Base-by-base conservation (phyloP, 2,329 filamentous ascomycete species). In the Trichophyton benhamiae region DNA sequence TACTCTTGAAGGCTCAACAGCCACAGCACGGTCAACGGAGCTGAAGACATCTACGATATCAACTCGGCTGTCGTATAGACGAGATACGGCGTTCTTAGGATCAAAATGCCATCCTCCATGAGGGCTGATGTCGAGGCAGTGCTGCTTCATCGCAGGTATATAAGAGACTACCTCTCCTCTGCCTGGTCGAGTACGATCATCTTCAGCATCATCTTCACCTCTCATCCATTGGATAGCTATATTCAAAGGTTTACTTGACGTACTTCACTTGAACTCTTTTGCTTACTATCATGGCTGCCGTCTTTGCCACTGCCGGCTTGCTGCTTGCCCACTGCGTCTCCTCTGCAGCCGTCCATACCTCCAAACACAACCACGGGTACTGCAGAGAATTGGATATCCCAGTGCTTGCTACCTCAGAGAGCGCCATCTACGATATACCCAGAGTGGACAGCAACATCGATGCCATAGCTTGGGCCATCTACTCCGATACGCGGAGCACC, bases 311-410 rank as follows among this genome's bases (percentile, higher is more conserved):
- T n/a, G 44, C 3, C 33, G 33, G 22, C 20, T 11, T 57, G 30
- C 59, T 60, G 9, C 49, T 60, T 17, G 8, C 27, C 4, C 30
- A 59, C 8, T 61, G 46, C n/a, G 60, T 41, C 9, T 17, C 36
- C 17, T 25, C 55, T 17, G 46, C 49, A 7, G 41, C 33, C 17
- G 52, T 64, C 57, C 7, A 41, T 38, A 20, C 38, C 33, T 60
- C 62, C 27, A 55, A 22, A n/a, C 61, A 52, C 13, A 33, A 61
- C 57, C 7, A 63, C 48, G 64, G 59, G 17, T 58, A 13, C 30
- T 66, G 64, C 63, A 61, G 64, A 27, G 41, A 66, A 36, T 58
- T 66, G 15, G 57, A 65, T 46, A 62, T 66, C 25, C 58, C 64
- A 6, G 61, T 66, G 13, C 38, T 52, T 9, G 62, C 64, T 53